Conservation (phyloP, 805 yeast species). For the Hanseniaspora hatyaiensis region DNA sequence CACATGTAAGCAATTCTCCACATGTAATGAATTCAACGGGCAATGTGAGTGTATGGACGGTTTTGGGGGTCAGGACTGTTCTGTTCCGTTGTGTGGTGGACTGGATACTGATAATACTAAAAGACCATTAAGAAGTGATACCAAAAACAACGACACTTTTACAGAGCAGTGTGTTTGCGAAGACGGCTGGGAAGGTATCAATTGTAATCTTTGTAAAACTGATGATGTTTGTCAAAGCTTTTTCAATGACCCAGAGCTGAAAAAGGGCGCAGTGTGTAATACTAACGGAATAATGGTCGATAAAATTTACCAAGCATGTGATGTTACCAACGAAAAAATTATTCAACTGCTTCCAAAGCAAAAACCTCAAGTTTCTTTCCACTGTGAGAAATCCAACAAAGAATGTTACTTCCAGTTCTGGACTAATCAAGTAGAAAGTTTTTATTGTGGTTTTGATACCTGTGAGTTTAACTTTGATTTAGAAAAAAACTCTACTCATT, state of each 20-base stretch:
- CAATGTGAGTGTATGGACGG: slow-evolving; percentile 87
- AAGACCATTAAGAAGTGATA: slow-evolving; percentile 52
- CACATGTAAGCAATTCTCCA: slow-evolving; percentile 78
- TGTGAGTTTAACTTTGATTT: slow-evolving; percentile 63
- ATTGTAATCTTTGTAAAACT: slow-evolving; percentile 71
- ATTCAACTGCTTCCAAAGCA: slow-evolving; percentile 66
- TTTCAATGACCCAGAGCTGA: slow-evolving; percentile 65
- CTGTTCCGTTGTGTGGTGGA: slow-evolving; percentile 77
- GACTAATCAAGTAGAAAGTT: slow-evolving; percentile 83
- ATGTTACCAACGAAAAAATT: slow-evolving; percentile 83
- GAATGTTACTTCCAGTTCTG: slow-evolving; percentile 88
- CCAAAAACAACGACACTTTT: slow-evolving; percentile 23
- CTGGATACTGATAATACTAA: slow-evolving; percentile 45
- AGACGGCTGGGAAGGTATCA: slow-evolving; percentile 87
- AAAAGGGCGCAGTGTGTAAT: slow-evolving; percentile 67
- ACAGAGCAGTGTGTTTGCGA: slow-evolving; percentile 51
- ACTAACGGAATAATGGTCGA: slow-evolving; percentile 72
- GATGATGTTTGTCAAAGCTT: slow-evolving; percentile 74
- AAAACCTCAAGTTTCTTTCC: slow-evolving; percentile 83
- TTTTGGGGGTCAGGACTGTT: slow-evolving; percentile 87
- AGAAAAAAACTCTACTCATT: slow-evolving; percentile 53
- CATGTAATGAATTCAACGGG: slow-evolving; percentile 81
- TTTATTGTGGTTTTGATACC: slow-evolving; percentile 69
- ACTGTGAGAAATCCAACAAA: slow-evolving; percentile 58
- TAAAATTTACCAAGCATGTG: slow-evolving; percentile 78